Conservation (phyloP, 169 alveolate species). For the Besnoitia besnoiti region DNA sequence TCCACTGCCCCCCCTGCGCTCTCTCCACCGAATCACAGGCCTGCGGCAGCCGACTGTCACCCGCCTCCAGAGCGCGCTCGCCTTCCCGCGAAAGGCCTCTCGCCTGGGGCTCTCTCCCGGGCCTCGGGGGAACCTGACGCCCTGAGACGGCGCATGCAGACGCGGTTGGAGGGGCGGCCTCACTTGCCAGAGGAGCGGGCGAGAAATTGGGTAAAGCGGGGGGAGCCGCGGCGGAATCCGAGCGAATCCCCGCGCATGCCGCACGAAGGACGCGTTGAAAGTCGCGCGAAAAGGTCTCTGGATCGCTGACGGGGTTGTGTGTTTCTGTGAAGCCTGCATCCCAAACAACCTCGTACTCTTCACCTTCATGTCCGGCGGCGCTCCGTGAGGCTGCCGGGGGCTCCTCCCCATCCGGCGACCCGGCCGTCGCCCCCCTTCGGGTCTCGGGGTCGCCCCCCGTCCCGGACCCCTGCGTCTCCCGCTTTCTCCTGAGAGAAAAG, state of each 20-base stretch:
- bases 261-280: not conserved
- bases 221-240: not conserved
- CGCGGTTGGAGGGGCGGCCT: too few relatives aligned
- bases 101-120: too few relatives aligned
- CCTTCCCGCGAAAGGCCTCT: too few relatives aligned
- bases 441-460: not conserved
- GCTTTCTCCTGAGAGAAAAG: not conserved
- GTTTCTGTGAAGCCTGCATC: not conserved
- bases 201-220: not conserved
- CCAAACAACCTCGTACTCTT: not conserved
- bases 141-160: too few relatives aligned
- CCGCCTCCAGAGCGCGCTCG: too few relatives aligned
- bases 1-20: not conserved
- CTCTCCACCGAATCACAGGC: not conserved
- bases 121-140: too few relatives aligned
- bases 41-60: too few relatives aligned
- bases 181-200: not conserved
- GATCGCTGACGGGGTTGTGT: not conserved
- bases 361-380: not conserved
- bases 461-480: not conserved
- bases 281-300: not conserved
- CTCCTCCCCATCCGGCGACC: not conserved
- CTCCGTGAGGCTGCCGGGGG: not conserved
- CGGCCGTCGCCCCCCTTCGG: not conserved
- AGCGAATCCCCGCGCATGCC: not conserved